Percentiles rank a stretch among this genome's conserved stretches.
Evolutionary conservation across 176 grass and related monocot species (phyloP).

Genomic region (Triticum timopheevii): DNA sequence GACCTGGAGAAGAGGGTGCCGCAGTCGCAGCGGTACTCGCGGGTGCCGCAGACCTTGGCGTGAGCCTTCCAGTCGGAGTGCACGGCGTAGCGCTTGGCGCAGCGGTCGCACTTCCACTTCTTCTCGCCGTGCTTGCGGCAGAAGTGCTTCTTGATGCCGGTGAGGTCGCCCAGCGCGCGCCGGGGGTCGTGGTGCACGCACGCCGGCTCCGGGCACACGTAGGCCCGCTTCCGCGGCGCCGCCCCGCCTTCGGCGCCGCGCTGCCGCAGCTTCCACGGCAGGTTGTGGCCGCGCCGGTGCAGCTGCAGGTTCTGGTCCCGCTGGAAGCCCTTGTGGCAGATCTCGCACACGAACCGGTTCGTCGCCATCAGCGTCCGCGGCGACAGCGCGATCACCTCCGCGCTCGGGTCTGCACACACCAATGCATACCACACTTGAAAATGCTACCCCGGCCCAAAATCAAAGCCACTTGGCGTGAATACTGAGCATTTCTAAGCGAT

Average conservation of each 20-base stretch:
- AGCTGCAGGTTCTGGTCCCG: constrained; percentile 97
- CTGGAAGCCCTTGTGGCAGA: constrained; percentile 94
- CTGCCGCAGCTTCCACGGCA: constrained; percentile 91
- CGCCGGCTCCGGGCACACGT: constrained; percentile 62
- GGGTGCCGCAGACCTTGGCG: constrained; percentile 94
- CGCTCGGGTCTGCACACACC: constrained; percentile 54
- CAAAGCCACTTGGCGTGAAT: background rate
- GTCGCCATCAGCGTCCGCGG: constrained; percentile 79
- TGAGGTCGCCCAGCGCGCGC: constrained; percentile 76
- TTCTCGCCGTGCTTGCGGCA: constrained; percentile 85
- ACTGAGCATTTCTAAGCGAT: too few species aligned
- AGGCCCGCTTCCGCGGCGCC: constrained; percentile 48
- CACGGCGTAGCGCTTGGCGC: constrained; percentile 88
- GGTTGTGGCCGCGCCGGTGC: constrained; percentile 95
- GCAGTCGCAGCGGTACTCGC: constrained; percentile 95
- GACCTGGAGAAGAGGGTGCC: constrained; percentile 97
- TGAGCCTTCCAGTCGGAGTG: constrained; percentile 99
- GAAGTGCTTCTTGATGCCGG: constrained; percentile 85
- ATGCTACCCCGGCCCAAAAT: too few species aligned
- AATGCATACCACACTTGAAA: background rate
- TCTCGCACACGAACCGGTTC: constrained; percentile 92
- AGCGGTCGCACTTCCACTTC: constrained; percentile 85
- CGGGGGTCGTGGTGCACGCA: constrained; percentile 72
- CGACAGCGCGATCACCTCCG: constrained; percentile 87
- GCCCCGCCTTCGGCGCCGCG: constrained; percentile 5